phyloP scores from a whole-genome alignment of 371 early-diverging fungal genomes.

The Haplosporangium sp. region DNA sequence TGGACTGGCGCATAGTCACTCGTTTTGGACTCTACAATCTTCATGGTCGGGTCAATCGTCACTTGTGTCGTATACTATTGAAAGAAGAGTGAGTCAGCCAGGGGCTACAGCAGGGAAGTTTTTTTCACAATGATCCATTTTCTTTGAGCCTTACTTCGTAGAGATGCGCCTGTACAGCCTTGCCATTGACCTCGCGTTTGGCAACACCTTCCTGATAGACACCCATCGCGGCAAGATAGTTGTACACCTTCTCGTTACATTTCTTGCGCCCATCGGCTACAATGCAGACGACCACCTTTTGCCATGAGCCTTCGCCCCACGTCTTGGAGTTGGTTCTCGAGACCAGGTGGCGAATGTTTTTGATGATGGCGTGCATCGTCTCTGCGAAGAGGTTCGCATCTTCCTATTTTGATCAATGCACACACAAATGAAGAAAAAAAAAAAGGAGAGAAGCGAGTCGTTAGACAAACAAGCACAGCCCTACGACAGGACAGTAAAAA shows the following conservation, averaged over 20 bases:
- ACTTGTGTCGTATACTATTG: conserved; percentile 77
- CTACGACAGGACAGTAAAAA: background rate
- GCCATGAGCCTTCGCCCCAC: conserved; percentile 86
- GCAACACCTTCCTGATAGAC: conserved; percentile 80
- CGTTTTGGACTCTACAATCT: conserved; percentile 57
- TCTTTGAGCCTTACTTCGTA: conserved; percentile 66
- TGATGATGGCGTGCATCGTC: conserved; percentile 83
- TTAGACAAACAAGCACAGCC: background rate
- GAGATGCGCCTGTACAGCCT: conserved; percentile 76
- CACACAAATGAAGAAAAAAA: background rate
- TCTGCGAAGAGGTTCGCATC: conserved; percentile 72
- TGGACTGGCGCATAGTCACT: conserved; percentile 80
- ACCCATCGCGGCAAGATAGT: conserved; percentile 73
- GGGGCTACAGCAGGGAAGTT: no score
- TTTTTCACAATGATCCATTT: no score
- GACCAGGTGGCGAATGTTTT: conserved; percentile 83
- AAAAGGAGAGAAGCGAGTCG: background rate
- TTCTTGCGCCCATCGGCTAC: conserved; percentile 88
- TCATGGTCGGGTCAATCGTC: conserved; percentile 63
- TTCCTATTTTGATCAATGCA: conserved; percentile 56
- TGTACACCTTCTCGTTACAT: conserved; percentile 66
- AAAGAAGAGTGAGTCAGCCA: no score
- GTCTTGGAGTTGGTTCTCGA: conserved; percentile 65
- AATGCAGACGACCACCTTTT: conserved; percentile 85
- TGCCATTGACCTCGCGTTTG: conserved; percentile 67